Base-by-base conservation (phyloP, 495 filamentous ascomycete species). In the Hypoxylon rickii region DNA sequence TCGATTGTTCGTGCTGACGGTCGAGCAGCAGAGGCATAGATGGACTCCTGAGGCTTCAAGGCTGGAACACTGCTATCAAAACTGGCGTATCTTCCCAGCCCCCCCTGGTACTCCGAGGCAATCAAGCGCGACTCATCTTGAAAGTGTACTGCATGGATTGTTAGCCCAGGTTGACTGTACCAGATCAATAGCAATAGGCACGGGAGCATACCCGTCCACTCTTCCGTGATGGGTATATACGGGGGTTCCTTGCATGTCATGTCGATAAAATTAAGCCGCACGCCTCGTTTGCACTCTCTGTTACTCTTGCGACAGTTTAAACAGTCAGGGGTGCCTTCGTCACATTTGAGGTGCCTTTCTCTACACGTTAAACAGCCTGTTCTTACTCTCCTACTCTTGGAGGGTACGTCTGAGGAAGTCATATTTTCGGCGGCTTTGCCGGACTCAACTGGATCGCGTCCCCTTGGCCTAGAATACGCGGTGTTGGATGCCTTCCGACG, bases 221-320 rank as follows among this genome's bases (percentile, higher is more conserved):
- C 86, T 2, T 79, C 69, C 3, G 85, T 81, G 1, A 78, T 83
- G 16, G 80, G 77, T 38, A 87, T 66, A 33, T 81, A 74, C 0
- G 89, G 89, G 24, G 90, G 90, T 10, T 76, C 77, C 62, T 86
- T 82, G 38, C 85, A 84, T 47, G 87, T 84, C 6, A 85, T 89
- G 64, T 97, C 92, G 58, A 96, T 92, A 64, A 96, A 98, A 68
- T 97, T 98, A 33, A 98, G 79, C 31, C 90, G 81, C 16, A 97
- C 76, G 10, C 94, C 94, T 36, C 92, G 82, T 67, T 91, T 88
- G 77, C 94, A 98, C 32, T 85, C 74, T 38, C 93, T 79, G 58
- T 81, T 90, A 16, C 92, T 93, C 69, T 96, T 97, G 17, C 81
- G 82, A 72, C 94, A 98, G 63, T 98, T 98, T 55, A 74, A 71